Evolutionary conservation across 228 moss, liverwort and hornwort species (phyloP).

Genomic region (Sphagnum magellanicum): DNA sequence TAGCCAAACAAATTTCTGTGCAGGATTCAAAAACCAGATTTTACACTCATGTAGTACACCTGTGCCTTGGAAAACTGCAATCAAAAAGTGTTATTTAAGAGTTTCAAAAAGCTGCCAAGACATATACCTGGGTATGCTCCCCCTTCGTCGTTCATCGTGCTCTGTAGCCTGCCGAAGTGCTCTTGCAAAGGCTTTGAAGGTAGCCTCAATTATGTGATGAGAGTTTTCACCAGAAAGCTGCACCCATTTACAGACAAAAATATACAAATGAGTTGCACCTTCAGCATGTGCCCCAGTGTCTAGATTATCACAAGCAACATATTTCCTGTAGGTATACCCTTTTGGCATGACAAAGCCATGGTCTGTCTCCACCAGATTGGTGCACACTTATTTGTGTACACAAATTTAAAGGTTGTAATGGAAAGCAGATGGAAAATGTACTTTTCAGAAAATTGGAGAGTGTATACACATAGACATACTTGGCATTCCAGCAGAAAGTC

Average conservation of each 20-base stretch:
- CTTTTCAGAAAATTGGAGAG: too few species aligned
- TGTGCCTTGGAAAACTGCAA: not conserved
- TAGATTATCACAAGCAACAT: not conserved
- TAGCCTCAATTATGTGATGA: slow-evolving; percentile 72
- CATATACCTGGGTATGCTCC: slow-evolving; percentile 57
- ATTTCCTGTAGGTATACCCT: not conserved
- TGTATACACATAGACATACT: too few species aligned
- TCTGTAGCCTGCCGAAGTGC: slow-evolving; percentile 74
- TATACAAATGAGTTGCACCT: too few species aligned
- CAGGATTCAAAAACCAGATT: not conserved
- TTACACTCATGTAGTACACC: not conserved
- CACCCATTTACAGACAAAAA: not conserved
- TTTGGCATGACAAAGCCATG: too few species aligned
- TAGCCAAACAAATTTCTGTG: not conserved
- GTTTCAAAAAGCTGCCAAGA: not conserved
- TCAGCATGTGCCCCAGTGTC: too few species aligned
- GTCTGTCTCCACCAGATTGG: too few species aligned
- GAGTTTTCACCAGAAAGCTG: slow-evolving; percentile 78
- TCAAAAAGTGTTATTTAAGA: not conserved
- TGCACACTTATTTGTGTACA: too few species aligned
- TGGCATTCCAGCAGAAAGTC: too few species aligned
- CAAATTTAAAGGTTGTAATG: too few species aligned
- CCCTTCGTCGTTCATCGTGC: slow-evolving; percentile 64
- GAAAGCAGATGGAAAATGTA: too few species aligned
- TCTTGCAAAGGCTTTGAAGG: slow-evolving; percentile 76